Conservation (phyloP, 306 rosid species). For the Trichosanthes truncata region DNA sequence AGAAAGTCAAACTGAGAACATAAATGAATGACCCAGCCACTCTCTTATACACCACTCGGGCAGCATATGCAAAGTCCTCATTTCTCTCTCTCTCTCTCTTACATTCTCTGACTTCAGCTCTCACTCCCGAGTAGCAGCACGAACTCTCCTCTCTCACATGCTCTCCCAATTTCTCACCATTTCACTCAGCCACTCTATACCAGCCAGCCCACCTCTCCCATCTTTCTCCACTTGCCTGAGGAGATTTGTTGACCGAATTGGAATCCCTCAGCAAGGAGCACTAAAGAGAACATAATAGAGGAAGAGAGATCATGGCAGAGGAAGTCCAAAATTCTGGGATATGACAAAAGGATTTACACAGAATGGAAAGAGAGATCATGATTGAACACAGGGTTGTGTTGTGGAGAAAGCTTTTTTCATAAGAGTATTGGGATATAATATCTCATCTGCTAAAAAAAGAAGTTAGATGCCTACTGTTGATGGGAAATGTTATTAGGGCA, state of each 20-base stretch:
- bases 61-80: too few relatives aligned
- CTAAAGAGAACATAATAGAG: not conserved
- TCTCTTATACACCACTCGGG: too few relatives aligned
- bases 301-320: not conserved
- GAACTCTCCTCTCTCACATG: not conserved
- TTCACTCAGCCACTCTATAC: not conserved
- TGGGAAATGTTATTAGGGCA: not conserved
- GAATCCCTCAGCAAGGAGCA: not conserved
- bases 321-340: not conserved
- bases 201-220: not conserved
- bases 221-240: not conserved
- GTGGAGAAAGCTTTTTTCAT: not conserved
- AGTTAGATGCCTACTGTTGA: not conserved
- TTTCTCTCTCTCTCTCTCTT: too few relatives aligned
- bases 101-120: not conserved
- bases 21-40: not conserved
- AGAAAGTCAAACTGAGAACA: not conserved
- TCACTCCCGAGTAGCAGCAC: not conserved
- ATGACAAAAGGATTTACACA: not conserved
- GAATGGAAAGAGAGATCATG: not conserved
- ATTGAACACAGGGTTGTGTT: not conserved
- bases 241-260: not conserved
- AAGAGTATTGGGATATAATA: not conserved
- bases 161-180: not conserved
- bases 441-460: not conserved